Percentiles rank a stretch among this genome's conserved stretches.
Evolutionary conservation across 768 basidiomycete genomes (phyloP).

Genomic region (Pisolithus microcarpus): DNA sequence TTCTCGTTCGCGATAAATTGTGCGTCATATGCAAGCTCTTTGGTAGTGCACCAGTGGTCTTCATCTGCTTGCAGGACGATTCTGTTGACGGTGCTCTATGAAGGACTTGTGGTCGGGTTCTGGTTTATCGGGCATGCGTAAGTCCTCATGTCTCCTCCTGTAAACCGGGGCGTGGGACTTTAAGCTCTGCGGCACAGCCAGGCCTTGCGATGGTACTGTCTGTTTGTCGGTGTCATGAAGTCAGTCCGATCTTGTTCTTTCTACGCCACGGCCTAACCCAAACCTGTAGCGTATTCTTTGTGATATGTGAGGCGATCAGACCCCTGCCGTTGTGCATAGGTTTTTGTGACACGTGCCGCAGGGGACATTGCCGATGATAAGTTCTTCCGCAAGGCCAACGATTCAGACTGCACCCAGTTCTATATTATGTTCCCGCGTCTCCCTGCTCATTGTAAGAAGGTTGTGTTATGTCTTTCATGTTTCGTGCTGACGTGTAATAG

Average conservation of each 20-base stretch:
- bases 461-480: neutral
- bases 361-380: constrained; percentile 94
- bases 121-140: constrained; percentile 95
- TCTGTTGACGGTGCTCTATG: constrained; percentile 70
- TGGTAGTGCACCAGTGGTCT: neutral
- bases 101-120: constrained; percentile 82
- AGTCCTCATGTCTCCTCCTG: constrained; percentile 24
- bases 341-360: constrained; percentile 23
- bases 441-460: constrained; percentile 57
- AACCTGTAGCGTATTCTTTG: constrained; percentile 63
- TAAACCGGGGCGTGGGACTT: constrained; percentile 1
- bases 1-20: constrained; percentile 87
- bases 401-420: constrained; percentile 91
- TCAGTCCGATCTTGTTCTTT: constrained; percentile 29
- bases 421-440: constrained; percentile 63
- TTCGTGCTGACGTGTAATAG: constrained; percentile 31
- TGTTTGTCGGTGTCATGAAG: constrained; percentile 84
- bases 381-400: constrained; percentile 91
- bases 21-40: constrained; percentile 32
- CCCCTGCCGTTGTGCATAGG: neutral
- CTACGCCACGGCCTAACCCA: constrained; percentile 6
- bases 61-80: constrained; percentile 58
- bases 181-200: constrained; percentile 36
- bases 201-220: constrained; percentile 77
- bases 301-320: constrained; percentile 57